Percentiles rank a stretch among this genome's conserved stretches.
phyloP scores from a whole-genome alignment of 352 stramenopile species.

The Lagenidium giganteum region DNA sequence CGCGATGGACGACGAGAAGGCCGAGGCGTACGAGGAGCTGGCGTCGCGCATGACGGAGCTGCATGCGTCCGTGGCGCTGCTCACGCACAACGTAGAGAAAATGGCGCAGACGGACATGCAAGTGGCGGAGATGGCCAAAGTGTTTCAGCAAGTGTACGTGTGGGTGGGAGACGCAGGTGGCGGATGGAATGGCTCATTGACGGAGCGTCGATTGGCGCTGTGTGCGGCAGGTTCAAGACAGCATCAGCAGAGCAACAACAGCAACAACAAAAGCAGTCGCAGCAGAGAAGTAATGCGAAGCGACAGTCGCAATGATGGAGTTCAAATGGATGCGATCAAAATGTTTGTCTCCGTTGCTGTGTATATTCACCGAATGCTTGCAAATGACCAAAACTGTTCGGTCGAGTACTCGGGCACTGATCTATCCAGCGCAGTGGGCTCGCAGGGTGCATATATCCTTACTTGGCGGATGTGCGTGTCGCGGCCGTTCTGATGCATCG shows the following conservation, averaged over 20 bases:
- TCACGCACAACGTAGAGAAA: conserved; percentile 71
- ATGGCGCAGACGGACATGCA: conserved; percentile 68
- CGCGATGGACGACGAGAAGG: conserved; percentile 70
- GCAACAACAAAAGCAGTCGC: too few species aligned
- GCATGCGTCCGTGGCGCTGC: conserved; percentile 60
- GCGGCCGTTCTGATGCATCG: conserved; percentile 98
- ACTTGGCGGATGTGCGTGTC: conserved; percentile 95
- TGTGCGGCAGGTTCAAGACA: conserved; percentile 20
- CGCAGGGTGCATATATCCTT: conserved; percentile 86
- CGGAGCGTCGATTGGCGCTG: too few species aligned
- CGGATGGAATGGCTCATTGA: conserved; percentile 3
- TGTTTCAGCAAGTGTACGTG: conserved; percentile 67
- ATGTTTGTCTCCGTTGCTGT: neutral
- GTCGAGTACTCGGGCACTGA: conserved; percentile 50
- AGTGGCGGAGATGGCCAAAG: conserved; percentile 61
- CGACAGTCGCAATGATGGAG: too few species aligned
- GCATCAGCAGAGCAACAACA: too few species aligned
- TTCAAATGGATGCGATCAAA: too few species aligned
- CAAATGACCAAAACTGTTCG: conserved; percentile 64
- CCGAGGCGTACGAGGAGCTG: conserved; percentile 55
- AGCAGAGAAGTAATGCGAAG: too few species aligned
- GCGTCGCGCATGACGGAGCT: conserved; percentile 72
- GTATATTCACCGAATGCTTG: conserved; percentile 37
- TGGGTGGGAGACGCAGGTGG: neutral
- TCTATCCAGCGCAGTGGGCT: conserved; percentile 44